Base-by-base conservation (phyloP, 2,329 filamentous ascomycete species). In the Clarireedia hainanense region DNA sequence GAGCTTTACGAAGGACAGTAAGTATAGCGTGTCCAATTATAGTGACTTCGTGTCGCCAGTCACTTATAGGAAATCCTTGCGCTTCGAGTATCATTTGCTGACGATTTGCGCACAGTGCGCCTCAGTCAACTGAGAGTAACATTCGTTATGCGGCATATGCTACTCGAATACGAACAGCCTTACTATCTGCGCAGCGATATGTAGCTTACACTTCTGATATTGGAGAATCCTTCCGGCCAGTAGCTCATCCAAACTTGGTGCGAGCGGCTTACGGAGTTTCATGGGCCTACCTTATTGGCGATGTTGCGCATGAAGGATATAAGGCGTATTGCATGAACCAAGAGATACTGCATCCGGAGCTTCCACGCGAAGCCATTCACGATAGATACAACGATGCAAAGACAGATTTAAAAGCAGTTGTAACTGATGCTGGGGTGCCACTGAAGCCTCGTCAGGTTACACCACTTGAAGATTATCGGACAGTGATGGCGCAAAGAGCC, bases 141-240 rank as follows among this genome's bases (percentile, higher is more conserved):
- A 76, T 95, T 67, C 88, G 94, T 67, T 99, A 97, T 74, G 92
- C 91, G 56, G 94, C 88, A 64, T 99, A 99, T 73, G 89, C 90
- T 48, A 84, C 85, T 58, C 85, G 94, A 49, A 75, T 94, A 60
- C 85, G 89, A 59, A 96, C 91, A 6, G 88, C 97, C 63, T 83
- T 99, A 67, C 76, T 91, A 64, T 90, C 88, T 15, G 91, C 91
- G 4, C 94, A 97, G 68, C 86, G 94, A 67, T 99, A 99, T 68
- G 91, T 99, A 49, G 94, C 94, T 56, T 99, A 99, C 71, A 97
- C 94, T 0, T 91, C 86, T 20, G 92, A 97, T 67, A 92, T 99
- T 61, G 94, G 94, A 69, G 94, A 99, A 72, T 95, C 89, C 0
- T 99, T 99, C 73, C 84, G 94, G 2, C 94, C 94, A 0, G 80